Evolutionary conservation across 352 stramenopile genomes (phyloP).

Genomic region (Pythium periplocum): DNA sequence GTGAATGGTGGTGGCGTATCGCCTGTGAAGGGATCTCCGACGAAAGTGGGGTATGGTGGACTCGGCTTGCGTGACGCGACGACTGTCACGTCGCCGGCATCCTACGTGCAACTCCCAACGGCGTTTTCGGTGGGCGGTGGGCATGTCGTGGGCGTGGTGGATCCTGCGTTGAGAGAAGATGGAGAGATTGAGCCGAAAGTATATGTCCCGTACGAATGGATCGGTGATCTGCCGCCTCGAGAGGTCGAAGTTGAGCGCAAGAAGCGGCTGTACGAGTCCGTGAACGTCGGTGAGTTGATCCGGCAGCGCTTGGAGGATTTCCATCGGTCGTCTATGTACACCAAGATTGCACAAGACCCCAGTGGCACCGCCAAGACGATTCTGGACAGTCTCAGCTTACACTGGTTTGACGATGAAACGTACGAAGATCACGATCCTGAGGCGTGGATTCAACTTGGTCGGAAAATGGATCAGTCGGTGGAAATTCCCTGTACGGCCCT

Average conservation of each 20-base stretch:
- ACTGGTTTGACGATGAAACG: conserved; percentile 78
- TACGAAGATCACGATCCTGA: conserved; percentile 61
- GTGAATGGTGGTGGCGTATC: conserved; percentile 7
- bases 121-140: conserved; percentile 24
- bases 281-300: conserved; percentile 28
- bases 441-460: conserved; percentile 62
- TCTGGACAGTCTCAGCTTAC: conserved; percentile 51
- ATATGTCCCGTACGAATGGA: conserved; percentile 38
- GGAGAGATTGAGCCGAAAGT: conserved; percentile 45
- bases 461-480: conserved; percentile 37
- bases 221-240: conserved; percentile 25
- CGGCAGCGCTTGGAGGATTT: conserved; percentile 24
- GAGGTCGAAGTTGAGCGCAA: conserved; percentile 47
- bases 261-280: conserved; percentile 30
- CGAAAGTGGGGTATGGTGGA: conserved; percentile 5
- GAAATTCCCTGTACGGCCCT: conserved; percentile 68
- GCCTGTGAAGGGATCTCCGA: conserved; percentile 13
- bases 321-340: conserved; percentile 26
- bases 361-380: conserved; percentile 30
- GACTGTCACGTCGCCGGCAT: conserved; percentile 17
- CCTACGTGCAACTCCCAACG: conserved; percentile 20
- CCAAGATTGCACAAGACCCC: conserved; percentile 21
- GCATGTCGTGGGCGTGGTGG: conserved; percentile 17
- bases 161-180: conserved; percentile 22
- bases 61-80: conserved; percentile 8